Evolutionary conservation across 2,329 filamentous ascomycete species (phyloP).

Genomic region (Cladosporium velox): DNA sequence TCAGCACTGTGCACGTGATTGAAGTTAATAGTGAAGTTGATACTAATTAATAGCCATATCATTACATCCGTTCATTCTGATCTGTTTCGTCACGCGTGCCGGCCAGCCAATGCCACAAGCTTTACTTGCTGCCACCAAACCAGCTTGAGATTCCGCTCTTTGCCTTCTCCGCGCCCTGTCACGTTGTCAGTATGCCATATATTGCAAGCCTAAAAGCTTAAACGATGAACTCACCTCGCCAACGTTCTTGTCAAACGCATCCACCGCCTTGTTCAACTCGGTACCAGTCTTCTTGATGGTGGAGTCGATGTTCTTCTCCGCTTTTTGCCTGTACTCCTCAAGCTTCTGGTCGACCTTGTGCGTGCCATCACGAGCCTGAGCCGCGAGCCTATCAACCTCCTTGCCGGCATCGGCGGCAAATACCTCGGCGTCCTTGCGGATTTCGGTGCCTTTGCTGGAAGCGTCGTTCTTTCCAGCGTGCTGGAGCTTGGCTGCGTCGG

Average conservation of each 20-base stretch:
- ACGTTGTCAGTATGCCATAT: conserved; percentile 4
- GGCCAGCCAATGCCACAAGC: background rate
- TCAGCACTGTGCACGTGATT: background rate
- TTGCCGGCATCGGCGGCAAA: conserved; percentile 45
- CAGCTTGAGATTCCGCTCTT: conserved; percentile 83
- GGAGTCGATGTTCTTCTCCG: conserved; percentile 63
- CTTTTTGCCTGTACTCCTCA: conserved; percentile 40
- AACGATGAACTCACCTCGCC: conserved; percentile 38
- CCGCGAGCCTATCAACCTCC: conserved; percentile 54
- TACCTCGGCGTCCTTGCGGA: conserved; percentile 64
- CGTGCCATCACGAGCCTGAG: conserved; percentile 24
- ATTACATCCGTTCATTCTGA: conserved; percentile 15
- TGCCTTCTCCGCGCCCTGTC: conserved; percentile 74
- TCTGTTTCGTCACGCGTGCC: background rate
- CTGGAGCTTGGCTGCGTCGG: conserved; percentile 71
- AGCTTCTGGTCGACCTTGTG: conserved; percentile 29
- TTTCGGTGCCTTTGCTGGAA: conserved; percentile 62
- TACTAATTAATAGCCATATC: conserved; percentile 17
- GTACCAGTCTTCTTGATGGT: conserved; percentile 64
- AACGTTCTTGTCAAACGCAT: conserved; percentile 80
- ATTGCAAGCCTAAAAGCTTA: too few species aligned
- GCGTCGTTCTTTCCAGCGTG: conserved; percentile 67
- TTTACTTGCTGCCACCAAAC: conserved; percentile 60
- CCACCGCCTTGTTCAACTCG: conserved; percentile 58
- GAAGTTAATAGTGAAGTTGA: background rate